Conservation (phyloP, 768 basidiomycete genomes). For the Neoboletus magnificus region DNA sequence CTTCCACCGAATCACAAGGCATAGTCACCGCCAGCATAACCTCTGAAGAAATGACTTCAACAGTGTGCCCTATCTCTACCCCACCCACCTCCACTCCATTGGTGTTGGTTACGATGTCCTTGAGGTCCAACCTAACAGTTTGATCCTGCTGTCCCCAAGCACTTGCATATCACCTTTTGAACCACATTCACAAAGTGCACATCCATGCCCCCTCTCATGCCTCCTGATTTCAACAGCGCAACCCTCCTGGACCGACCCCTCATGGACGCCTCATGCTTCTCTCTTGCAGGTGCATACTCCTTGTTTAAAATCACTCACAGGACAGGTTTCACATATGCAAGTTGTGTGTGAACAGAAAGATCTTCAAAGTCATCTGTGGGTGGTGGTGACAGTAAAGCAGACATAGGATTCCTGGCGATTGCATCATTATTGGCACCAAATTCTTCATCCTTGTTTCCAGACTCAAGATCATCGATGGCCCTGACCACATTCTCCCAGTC, state of each 20-base stretch:
- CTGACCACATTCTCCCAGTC: constrained; percentile 46
- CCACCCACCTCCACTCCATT: not conserved
- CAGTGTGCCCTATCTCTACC: not conserved
- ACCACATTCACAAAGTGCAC: constrained; percentile 38
- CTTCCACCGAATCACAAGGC: constrained; percentile 1
- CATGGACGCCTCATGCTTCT: constrained; percentile 53
- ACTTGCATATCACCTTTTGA: constrained; percentile 27
- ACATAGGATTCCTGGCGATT: constrained; percentile 14
- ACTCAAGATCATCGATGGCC: constrained; percentile 25
- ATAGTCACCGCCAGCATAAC: not conserved
- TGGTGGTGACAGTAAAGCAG: constrained; percentile 35
- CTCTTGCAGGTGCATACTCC: constrained; percentile 49
- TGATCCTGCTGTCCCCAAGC: constrained; percentile 28
- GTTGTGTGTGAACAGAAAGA: constrained; percentile 54
- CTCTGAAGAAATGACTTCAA: not conserved
- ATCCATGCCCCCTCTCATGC: constrained; percentile 37
- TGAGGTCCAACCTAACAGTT: constrained; percentile 7
- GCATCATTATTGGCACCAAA: constrained; percentile 34
- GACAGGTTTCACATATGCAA: constrained; percentile 63
- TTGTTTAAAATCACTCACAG: constrained; percentile 57
- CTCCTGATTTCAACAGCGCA: constrained; percentile 29
- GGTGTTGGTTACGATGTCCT: not conserved
- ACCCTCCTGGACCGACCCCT: constrained; percentile 51
- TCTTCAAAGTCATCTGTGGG: constrained; percentile 47
- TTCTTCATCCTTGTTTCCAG: constrained; percentile 29